Evolutionary conservation across 1,139 yeast genomes (phyloP), one percentile per base, ranked within the genome.

Genomic region (Nakaseomyces uthaithaninus): DNA sequence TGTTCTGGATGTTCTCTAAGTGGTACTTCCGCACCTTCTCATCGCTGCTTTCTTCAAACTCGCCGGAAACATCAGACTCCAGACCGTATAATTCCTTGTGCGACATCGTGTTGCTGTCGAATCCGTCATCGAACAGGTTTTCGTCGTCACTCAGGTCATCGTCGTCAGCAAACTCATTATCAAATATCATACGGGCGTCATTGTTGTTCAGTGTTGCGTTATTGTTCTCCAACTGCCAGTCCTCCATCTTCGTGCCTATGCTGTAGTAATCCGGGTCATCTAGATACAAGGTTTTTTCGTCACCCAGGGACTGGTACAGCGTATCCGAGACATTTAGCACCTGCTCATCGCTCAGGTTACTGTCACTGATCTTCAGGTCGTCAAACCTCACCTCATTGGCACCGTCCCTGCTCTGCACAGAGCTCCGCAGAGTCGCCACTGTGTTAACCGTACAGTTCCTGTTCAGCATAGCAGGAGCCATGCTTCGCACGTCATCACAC

Each of bases 141-240:
- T 69, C 60, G 23, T 65, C 69, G 41, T 54, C 37, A 31, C 35
- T 31, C 17, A 31, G 11, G 49, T 60, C 48, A 42, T 44, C 52
- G 17, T 47, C 49, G 4, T 44, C 49, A 24, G 44, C 52, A 36
- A 69, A 67, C 46, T 73, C 78, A 24, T 65, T 70, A 46, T 72
- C 76, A 50, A 72, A 71, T 45, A 69, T 71, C 52, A 66, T 45
- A 44, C 52, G 50, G 9, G 62, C 59, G 39, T 56, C 55, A 34
- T 54, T 58, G 34, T 55, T 53, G 37, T 49, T 52, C 35, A 57
- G 45, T 12, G 52, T 44, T 14, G 41, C 44, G 63, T 37, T 65
- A 54, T 43, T 65, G 47, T 42, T 65, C 54, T 41, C 61, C 48
- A 48, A 49, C 31, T 55, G 61, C 57, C 52, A 69, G 35, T 31